phyloP scores from a whole-genome alignment of 1,139 yeast species.

The Candida frijolesensis region DNA sequence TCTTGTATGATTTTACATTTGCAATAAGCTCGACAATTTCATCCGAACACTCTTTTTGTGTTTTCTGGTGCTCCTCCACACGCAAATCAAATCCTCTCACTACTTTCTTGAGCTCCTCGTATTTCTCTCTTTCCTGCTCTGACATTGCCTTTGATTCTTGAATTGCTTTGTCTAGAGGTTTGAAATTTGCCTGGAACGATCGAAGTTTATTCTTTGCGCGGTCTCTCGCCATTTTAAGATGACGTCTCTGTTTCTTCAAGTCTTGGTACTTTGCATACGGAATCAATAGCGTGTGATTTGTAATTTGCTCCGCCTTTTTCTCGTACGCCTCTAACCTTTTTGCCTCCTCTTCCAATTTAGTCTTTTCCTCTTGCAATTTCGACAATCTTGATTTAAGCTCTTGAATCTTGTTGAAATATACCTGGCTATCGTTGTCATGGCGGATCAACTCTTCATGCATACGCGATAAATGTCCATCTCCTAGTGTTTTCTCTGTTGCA shows the following conservation, averaged over 20 bases:
- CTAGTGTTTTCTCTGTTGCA: slow-evolving; percentile 84
- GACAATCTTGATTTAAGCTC: slow-evolving; percentile 32
- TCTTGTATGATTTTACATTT: slow-evolving; percentile 20
- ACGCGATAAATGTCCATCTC: slow-evolving; percentile 56
- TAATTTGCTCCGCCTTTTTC: slow-evolving; percentile 45
- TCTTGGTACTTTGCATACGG: slow-evolving; percentile 67
- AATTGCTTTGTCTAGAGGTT: slow-evolving; percentile 27
- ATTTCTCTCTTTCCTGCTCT: slow-evolving; percentile 1
- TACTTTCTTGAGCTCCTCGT: slow-evolving; percentile 9
- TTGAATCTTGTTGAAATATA: slow-evolving; percentile 27
- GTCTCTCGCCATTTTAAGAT: slow-evolving; percentile 45
- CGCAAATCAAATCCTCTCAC: slow-evolving; percentile 11
- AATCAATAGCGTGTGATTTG: slow-evolving; percentile 50
- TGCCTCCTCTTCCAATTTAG: slow-evolving; percentile 39
- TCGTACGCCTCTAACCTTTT: slow-evolving; percentile 41
- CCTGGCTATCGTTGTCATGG: slow-evolving; percentile 46
- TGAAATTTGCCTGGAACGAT: slow-evolving; percentile 28
- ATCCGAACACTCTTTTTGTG: slow-evolving; percentile 3
- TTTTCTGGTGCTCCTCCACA: slow-evolving; percentile 6
- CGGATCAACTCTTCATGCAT: slow-evolving; percentile 61
- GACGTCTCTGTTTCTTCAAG: slow-evolving; percentile 44
- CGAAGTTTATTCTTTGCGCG: slow-evolving; percentile 34
- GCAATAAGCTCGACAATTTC: slow-evolving; percentile 17
- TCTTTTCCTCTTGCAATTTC: slow-evolving; percentile 33
- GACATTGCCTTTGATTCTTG: slow-evolving; percentile 5